phyloP scores from a whole-genome alignment of 805 yeast genomes.

The Myxozyma neotropica region DNA sequence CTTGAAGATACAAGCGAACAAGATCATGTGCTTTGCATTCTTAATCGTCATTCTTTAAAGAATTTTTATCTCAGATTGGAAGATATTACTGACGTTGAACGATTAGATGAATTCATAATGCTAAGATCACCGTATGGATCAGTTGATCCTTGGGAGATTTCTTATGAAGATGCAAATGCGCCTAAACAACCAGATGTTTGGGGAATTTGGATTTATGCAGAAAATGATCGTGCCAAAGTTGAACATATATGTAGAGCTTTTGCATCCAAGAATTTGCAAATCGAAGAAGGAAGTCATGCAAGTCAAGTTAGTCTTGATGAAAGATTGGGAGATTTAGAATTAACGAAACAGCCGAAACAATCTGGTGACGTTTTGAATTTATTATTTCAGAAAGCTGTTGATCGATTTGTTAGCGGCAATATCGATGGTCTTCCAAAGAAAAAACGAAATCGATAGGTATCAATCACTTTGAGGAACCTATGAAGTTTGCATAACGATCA shows the following conservation, averaged over 20 bases:
- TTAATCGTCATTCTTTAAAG: constrained; percentile 30
- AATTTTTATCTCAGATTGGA: constrained; percentile 24
- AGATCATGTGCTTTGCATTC: constrained; percentile 23
- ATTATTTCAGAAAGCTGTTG: constrained; percentile 23
- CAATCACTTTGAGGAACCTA: no score
- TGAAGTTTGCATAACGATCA: no score
- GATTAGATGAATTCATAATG: constrained; percentile 31
- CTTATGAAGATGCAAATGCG: constrained; percentile 21
- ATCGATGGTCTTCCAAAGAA: constrained; percentile 2
- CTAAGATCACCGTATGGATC: constrained; percentile 25
- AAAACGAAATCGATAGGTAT: neutral
- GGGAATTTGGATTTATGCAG: constrained; percentile 33
- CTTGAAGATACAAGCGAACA: no score
- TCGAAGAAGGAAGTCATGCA: neutral
- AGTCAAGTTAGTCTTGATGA: neutral
- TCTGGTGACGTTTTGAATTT: constrained; percentile 10
- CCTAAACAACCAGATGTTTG: constrained; percentile 29
- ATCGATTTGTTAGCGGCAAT: constrained; percentile 15
- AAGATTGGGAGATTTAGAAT: neutral
- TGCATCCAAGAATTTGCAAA: no score
- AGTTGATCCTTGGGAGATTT: constrained; percentile 26
- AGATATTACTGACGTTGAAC: constrained; percentile 30
- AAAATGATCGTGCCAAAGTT: constrained; percentile 17
- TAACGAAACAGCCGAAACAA: neutral
- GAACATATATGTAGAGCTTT: constrained; percentile 18